These are phyloP conservation scores for Paramecium biaurelia DNA, from an alignment of 73 alveolate species.

Conservation along the genomic window DNA sequence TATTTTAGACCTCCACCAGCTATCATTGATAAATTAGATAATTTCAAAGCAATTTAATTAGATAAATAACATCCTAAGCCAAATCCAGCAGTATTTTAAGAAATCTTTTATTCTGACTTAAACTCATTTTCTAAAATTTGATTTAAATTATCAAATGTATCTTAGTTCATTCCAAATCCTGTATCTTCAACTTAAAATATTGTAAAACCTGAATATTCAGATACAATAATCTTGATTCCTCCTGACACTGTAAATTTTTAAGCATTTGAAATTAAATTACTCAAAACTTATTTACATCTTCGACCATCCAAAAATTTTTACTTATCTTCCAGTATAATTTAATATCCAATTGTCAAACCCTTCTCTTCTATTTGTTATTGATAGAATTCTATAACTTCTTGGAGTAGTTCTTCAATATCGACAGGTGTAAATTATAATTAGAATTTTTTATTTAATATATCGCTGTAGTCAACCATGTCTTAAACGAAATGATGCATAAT, in stretches of 20 bases:
- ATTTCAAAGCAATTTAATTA: neutral
- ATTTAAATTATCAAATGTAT: neutral
- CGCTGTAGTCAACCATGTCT: slow-evolving; percentile 13
- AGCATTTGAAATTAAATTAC: slow-evolving; percentile 48
- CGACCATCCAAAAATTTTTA: neutral
- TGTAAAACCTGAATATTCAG: neutral
- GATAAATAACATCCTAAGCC: slow-evolving; percentile 21
- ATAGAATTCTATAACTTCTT: neutral
- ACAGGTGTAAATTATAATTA: neutral
- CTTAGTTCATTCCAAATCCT: slow-evolving; percentile 49
- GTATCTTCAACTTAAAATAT: slow-evolving; percentile 42
- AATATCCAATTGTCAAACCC: neutral
- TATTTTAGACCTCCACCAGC: slow-evolving; percentile 29
- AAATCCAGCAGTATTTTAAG: slow-evolving; percentile 45
- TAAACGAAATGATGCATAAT: slow-evolving; percentile 1
- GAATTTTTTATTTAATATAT: slow-evolving; percentile 2
- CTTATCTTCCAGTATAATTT: neutral
- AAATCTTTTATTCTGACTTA: neutral
- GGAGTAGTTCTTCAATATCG: neutral
- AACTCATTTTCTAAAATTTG: neutral
- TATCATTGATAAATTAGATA: neutral
- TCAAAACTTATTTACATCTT: slow-evolving; percentile 37
- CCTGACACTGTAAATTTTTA: slow-evolving; percentile 50
- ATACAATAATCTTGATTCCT: neutral
- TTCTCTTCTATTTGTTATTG: neutral